Conservation (phyloP, 805 yeast species). For the Wickerhamomyces chaumierensis region DNA sequence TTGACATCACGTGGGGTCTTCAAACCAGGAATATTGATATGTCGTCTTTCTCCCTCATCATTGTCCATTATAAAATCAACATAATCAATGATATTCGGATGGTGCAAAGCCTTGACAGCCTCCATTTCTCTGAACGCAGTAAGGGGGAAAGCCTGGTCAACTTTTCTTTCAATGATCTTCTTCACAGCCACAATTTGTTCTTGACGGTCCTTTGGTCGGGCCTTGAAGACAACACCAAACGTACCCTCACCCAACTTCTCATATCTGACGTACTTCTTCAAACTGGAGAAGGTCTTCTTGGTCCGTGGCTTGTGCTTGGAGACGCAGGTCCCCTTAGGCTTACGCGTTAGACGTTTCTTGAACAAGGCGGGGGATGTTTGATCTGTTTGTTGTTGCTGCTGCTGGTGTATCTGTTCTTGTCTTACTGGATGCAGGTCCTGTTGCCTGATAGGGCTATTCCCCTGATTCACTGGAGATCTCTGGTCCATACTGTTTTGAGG, state of each 20-base stretch:
- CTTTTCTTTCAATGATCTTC: constrained; percentile 44
- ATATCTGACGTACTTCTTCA: constrained; percentile 21
- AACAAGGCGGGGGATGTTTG: no score
- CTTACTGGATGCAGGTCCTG: no score
- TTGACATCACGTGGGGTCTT: constrained; percentile 1
- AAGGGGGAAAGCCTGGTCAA: constrained; percentile 62
- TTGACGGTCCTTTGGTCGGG: constrained; percentile 34
- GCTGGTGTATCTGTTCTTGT: no score
- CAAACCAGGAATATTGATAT: neutral
- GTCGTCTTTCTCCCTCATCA: constrained; percentile 2
- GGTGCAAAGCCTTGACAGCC: constrained; percentile 59
- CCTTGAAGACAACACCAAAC: constrained; percentile 82
- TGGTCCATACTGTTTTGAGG: no score
- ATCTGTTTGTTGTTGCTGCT: no score
- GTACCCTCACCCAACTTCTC: constrained; percentile 72
- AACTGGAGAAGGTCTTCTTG: neutral
- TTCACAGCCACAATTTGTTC: constrained; percentile 76
- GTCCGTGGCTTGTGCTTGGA: no score
- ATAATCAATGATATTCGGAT: constrained; percentile 64
- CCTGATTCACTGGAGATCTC: no score
- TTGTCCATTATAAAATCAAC: constrained; percentile 65
- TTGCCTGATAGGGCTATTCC: no score
- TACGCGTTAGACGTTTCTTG: no score
- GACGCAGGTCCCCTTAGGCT: no score
- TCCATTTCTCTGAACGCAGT: constrained; percentile 91